Evolutionary conservation across 768 basidiomycete genomes (phyloP).

Genomic region (Cystobasidium onofrii): DNA sequence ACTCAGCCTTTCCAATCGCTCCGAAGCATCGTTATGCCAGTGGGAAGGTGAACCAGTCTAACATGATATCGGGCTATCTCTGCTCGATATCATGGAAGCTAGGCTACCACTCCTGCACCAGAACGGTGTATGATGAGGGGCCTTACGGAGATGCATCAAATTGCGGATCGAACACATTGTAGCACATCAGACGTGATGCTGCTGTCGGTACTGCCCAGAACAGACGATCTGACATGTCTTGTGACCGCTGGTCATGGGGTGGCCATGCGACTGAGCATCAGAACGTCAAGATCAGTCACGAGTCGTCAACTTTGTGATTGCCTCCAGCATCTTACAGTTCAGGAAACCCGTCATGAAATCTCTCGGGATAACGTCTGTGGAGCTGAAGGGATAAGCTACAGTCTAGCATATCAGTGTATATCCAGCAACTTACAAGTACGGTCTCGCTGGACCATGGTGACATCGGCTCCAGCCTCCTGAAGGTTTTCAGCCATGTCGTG

Average conservation of each 20-base stretch:
- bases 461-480: background rate
- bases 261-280: background rate
- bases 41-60: too few relatives aligned
- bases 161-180: constrained; percentile 5
- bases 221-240: constrained; percentile 14
- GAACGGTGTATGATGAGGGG: too few relatives aligned
- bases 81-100: too few relatives aligned
- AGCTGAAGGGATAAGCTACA: background rate
- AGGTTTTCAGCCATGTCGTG: constrained; percentile 6
- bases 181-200: background rate
- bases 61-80: too few relatives aligned
- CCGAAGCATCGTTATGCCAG: too few relatives aligned
- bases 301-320: background rate
- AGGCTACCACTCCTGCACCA: too few relatives aligned
- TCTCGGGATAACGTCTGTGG: background rate
- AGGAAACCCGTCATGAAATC: constrained; percentile 13
- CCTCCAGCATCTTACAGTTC: background rate
- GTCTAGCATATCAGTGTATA: background rate
- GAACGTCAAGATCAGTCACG: background rate
- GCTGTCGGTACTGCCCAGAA: constrained; percentile 20
- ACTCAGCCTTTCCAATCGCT: too few relatives aligned
- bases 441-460: constrained; percentile 31
- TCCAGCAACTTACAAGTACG: background rate
- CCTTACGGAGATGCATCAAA: constrained; percentile 5
- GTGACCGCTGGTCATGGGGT: background rate